A percentile compares a stretch with the other conserved stretches of the same genome.
phyloP scores from a whole-genome alignment of 2,329 filamentous ascomycete genomes.

The Pseudocercospora cruenta region DNA sequence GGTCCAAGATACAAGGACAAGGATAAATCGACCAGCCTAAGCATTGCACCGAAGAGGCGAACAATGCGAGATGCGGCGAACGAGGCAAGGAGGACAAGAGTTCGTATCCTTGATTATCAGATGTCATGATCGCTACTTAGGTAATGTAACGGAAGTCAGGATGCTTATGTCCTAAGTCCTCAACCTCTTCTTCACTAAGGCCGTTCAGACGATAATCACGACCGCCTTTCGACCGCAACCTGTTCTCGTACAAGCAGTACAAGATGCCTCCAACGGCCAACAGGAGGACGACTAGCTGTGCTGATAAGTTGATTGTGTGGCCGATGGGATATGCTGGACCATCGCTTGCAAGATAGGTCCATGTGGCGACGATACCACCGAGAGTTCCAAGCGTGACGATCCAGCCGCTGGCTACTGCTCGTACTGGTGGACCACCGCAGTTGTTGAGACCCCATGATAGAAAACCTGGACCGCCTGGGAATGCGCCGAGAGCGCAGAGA shows the following conservation, averaged over 20 bases:
- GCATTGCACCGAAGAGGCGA: not conserved
- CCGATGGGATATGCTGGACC: slow-evolving; percentile 54
- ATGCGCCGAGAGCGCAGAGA: slow-evolving; percentile 51
- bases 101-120: not conserved
- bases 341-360: slow-evolving; percentile 57
- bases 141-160: slow-evolving; percentile 61
- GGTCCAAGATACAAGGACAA: not conserved
- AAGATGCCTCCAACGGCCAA: slow-evolving; percentile 54
- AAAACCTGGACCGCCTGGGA: slow-evolving; percentile 62
- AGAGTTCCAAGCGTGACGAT: slow-evolving; percentile 60
- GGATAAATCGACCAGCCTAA: not conserved
- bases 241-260: slow-evolving; percentile 61
- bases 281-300: slow-evolving; percentile 51
- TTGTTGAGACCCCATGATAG: slow-evolving; percentile 65
- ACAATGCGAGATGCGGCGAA: not conserved
- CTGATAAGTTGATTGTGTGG: slow-evolving; percentile 61
- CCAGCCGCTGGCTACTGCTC: slow-evolving; percentile 60
- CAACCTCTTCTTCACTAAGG: slow-evolving; percentile 51
- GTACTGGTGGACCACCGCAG: slow-evolving; percentile 58
- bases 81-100: not conserved
- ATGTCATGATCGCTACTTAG: slow-evolving; percentile 29
- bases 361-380: slow-evolving; percentile 62
- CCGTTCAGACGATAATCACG: slow-evolving; percentile 56
- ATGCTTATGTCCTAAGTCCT: slow-evolving; percentile 57
- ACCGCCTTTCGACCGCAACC: slow-evolving; percentile 51